Percentiles rank a stretch among this genome's conserved stretches.
These are phyloP conservation scores for Cladosporium sp. DNA, from an alignment of 2,329 filamentous ascomycete species.

Conservation along the genomic window DNA sequence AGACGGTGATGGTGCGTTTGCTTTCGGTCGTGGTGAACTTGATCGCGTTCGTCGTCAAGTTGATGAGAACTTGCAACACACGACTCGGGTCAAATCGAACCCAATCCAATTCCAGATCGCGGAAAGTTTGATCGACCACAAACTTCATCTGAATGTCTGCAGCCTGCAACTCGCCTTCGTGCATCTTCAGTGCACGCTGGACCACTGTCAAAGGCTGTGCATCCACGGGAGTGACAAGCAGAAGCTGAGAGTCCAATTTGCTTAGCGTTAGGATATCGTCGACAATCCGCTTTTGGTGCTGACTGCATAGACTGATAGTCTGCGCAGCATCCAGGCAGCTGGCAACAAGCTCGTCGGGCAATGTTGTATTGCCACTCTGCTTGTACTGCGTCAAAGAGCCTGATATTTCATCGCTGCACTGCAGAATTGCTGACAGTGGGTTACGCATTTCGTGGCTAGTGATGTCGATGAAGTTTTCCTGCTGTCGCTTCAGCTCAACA, in stretches of 20 bases:
- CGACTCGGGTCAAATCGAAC: conserved; percentile 70
- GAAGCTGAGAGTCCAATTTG: conserved; percentile 69
- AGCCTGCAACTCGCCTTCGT: conserved; percentile 67
- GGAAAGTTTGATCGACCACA: conserved; percentile 58
- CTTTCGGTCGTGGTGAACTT: conserved; percentile 69
- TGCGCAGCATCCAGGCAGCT: conserved; percentile 68
- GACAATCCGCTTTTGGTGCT: conserved; percentile 76
- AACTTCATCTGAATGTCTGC: conserved; percentile 64
- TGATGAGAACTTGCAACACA: conserved; percentile 74
- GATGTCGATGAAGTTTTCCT: conserved; percentile 44
- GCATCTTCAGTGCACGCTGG: conserved; percentile 68
- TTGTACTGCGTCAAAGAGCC: conserved; percentile 44
- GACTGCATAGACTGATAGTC: conserved; percentile 71
- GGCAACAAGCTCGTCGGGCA: conserved; percentile 44
- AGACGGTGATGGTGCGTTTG: conserved; percentile 60
- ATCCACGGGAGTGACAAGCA: conserved; percentile 66
- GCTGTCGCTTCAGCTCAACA: conserved; percentile 72
- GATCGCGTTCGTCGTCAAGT: conserved; percentile 73
- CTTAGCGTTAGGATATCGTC: conserved; percentile 69
- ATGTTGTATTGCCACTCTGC: conserved; percentile 35
- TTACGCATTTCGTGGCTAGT: conserved; percentile 55
- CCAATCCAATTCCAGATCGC: conserved; percentile 56
- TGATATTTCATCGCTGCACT: conserved; percentile 71
- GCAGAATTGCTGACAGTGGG: conserved; percentile 67
- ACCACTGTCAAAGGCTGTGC: conserved; percentile 64